phyloP scores from a whole-genome alignment of 192 early-diverging fungal genomes.

The Coemansia erecta region DNA sequence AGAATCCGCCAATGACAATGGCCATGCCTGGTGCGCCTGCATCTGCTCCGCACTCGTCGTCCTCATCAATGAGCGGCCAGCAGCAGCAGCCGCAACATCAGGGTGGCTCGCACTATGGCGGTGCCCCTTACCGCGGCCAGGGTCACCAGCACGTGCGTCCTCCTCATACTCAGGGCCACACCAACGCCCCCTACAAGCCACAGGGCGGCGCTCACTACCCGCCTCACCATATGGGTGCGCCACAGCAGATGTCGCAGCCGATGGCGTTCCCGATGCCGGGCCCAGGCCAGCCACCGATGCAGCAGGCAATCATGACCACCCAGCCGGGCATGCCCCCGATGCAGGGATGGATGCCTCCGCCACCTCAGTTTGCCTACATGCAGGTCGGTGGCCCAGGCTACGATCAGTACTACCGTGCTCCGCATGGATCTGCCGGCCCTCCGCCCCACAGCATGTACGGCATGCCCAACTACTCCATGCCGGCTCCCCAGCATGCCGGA shows the following conservation, averaged over 20 bases:
- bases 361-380: slow-evolving; percentile 48
- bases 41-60: slow-evolving; percentile 10
- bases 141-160: slow-evolving; percentile 41
- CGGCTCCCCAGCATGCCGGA: slow-evolving; percentile 26
- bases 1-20: slow-evolving; percentile 7
- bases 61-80: slow-evolving; percentile 9
- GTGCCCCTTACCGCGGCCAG: slow-evolving; percentile 39
- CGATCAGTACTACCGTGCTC: slow-evolving; percentile 45
- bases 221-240: slow-evolving; percentile 35
- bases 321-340: slow-evolving; percentile 50
- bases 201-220: slow-evolving; percentile 44
- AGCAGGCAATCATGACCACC: slow-evolving; percentile 45
- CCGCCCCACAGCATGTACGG: slow-evolving; percentile 45
- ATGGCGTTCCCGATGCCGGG: slow-evolving; percentile 43
- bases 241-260: slow-evolving; percentile 40
- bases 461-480: slow-evolving; percentile 42
- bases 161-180: slow-evolving; percentile 37
- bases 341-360: slow-evolving; percentile 46
- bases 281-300: slow-evolving; percentile 44
- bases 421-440: slow-evolving; percentile 28
- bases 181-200: slow-evolving; percentile 34
- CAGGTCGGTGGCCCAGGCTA: slow-evolving; percentile 38
- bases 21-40: slow-evolving; percentile 24
- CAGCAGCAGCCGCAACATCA: slow-evolving; percentile 26
- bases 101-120: slow-evolving; percentile 24